These are phyloP conservation scores for Crithidia sp. DNA, from an alignment of 208 protist genomes.

Conservation along the genomic window DNA sequence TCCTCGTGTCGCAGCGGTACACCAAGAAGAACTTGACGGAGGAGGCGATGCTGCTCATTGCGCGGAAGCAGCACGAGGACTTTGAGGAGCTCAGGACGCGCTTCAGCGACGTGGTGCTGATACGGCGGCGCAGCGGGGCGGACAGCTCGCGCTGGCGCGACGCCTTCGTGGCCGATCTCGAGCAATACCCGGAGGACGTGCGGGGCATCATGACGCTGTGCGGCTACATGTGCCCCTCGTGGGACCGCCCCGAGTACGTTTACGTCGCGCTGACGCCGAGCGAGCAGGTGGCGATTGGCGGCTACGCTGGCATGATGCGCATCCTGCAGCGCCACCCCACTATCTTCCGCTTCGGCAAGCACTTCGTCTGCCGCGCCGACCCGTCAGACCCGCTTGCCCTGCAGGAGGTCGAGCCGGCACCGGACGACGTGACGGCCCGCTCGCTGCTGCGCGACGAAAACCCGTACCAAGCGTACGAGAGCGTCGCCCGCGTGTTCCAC, in stretches of 20 bases:
- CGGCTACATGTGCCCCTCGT: slow-evolving; percentile 56
- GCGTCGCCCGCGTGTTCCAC: slow-evolving; percentile 81
- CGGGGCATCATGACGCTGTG: slow-evolving; percentile 58
- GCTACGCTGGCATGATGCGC: slow-evolving; percentile 66
- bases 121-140: slow-evolving; percentile 67
- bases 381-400: slow-evolving; percentile 59
- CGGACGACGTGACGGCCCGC: slow-evolving; percentile 49
- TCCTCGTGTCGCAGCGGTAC: slow-evolving; percentile 78
- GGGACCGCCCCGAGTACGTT: slow-evolving; percentile 86
- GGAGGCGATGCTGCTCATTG: slow-evolving; percentile 41
- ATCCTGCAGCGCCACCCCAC: slow-evolving; percentile 66
- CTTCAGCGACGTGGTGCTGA: slow-evolving; percentile 56
- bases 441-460: slow-evolving; percentile 66
- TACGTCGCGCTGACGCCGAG: slow-evolving; percentile 65
- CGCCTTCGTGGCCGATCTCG: slow-evolving; percentile 69
- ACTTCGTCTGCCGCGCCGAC: slow-evolving; percentile 79
- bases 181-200: slow-evolving; percentile 74
- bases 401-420: slow-evolving; percentile 53
- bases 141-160: slow-evolving; percentile 73
- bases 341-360: slow-evolving; percentile 69
- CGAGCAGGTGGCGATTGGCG: slow-evolving; percentile 55
- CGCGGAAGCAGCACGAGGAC: slow-evolving; percentile 39
- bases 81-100: slow-evolving; percentile 67
- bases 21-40: slow-evolving; percentile 79
- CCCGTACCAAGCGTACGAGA: slow-evolving; percentile 67